Conservation (phyloP, 2,329 filamentous ascomycete species). For the Pestalotiopsis sp. region DNA sequence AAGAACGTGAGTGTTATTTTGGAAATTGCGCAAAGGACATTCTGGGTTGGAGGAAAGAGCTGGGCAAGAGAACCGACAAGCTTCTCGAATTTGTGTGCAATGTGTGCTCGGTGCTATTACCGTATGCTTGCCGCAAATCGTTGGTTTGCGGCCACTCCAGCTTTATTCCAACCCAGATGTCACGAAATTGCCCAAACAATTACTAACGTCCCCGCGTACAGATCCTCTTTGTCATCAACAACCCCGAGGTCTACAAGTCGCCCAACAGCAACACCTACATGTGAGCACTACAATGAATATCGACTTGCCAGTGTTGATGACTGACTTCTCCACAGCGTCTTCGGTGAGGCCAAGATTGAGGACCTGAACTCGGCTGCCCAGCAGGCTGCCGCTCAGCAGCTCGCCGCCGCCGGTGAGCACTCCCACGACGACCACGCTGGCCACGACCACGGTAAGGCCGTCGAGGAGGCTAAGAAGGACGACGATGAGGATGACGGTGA, state of each 20-base stretch:
- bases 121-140: not conserved
- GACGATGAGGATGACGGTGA: slow-evolving; percentile 91
- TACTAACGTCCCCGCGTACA: slow-evolving; percentile 37
- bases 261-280: slow-evolving; percentile 99
- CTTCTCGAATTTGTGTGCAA: not conserved
- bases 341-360: slow-evolving; percentile 99
- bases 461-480: slow-evolving; percentile 72
- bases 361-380: slow-evolving; percentile 98
- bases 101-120: not conserved
- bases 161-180: not conserved
- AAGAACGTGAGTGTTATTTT: slow-evolving; percentile 81
- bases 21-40: not conserved
- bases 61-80: not conserved
- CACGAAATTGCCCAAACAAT: slow-evolving; percentile 16
- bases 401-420: slow-evolving; percentile 71
- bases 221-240: slow-evolving; percentile 99
- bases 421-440: slow-evolving; percentile 68
- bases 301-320: not conserved
- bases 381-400: slow-evolving; percentile 92
- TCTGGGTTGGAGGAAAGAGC: not conserved
- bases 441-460: slow-evolving; percentile 64
- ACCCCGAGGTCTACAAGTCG: slow-evolving; percentile 99
- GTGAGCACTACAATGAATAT: slow-evolving; percentile 56
- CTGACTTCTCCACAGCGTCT: slow-evolving; percentile 68
- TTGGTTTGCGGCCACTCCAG: not conserved